Evolutionary conservation across 2,329 filamentous ascomycete species (phyloP).

Genomic region (Colletotrichum coccodes): DNA sequence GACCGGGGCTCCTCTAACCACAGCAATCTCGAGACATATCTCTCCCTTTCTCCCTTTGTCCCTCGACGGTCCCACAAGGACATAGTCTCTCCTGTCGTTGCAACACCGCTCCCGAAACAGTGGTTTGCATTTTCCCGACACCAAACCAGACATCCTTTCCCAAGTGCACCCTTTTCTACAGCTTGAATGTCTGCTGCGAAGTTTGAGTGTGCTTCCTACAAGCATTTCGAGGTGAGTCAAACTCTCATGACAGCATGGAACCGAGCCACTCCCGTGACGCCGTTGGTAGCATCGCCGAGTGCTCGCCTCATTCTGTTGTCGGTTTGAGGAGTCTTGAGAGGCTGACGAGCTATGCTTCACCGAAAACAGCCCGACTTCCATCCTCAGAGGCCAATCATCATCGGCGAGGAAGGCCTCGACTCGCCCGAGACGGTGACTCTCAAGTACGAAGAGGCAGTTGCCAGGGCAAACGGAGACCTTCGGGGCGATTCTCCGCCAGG

Average conservation of each 20-base stretch:
- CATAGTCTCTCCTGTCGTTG: slow-evolving; percentile 33
- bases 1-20: slow-evolving; percentile 20
- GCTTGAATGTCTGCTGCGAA: slow-evolving; percentile 69
- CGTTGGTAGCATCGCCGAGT: slow-evolving; percentile 41
- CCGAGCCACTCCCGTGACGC: slow-evolving; percentile 39
- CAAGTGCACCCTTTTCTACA: slow-evolving; percentile 40
- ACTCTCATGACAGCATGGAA: slow-evolving; percentile 1
- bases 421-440: slow-evolving; percentile 67
- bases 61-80: slow-evolving; percentile 29
- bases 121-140: slow-evolving; percentile 34
- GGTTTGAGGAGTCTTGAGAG: background rate
- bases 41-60: slow-evolving; percentile 31
- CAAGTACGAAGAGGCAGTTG: slow-evolving; percentile 66
- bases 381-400: slow-evolving; percentile 65
- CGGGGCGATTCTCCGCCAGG: slow-evolving; percentile 65
- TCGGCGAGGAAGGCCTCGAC: slow-evolving; percentile 65
- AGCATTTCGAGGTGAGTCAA: slow-evolving; percentile 68
- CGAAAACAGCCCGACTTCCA: slow-evolving; percentile 60
- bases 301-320: background rate
- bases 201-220: slow-evolving; percentile 65
- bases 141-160: slow-evolving; percentile 30
- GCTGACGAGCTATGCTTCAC: slow-evolving; percentile 37
- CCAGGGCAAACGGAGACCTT: slow-evolving; percentile 62
- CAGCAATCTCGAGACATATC: slow-evolving; percentile 33
- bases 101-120: slow-evolving; percentile 36